Evolutionary conservation across 2,329 filamentous ascomycete genomes (phyloP), one percentile per base, ranked within the genome.

Genomic region (Fusarium algeriense): DNA sequence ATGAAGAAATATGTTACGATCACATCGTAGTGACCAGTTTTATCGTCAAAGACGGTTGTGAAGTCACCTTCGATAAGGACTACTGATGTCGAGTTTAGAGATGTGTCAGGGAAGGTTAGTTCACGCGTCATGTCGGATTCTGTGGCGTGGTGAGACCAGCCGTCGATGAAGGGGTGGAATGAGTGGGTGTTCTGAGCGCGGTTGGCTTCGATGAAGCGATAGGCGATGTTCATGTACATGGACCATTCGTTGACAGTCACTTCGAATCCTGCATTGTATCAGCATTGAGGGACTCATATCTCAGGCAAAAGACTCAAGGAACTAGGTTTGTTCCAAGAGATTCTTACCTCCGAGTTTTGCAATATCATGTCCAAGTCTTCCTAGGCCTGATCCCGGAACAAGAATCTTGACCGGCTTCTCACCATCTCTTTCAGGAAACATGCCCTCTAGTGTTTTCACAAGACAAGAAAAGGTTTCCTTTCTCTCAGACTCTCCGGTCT

Each of bases 1-100:
- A 90, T 89, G 77, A 90, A 89, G 78, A 89, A 90, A 45, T 88
- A 83, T 0, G 88, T 89, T 0, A 88, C 76, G 0, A 90, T 77
- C 2, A 83, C 80, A 57, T 89, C 87, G 74, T 82, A 89, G 7
- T 70, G 54, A 1, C 73, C 72, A 1, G 67, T 53, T 2, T 76
- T 41, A 5, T 73, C 61, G 44, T 52, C 46, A 65, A 84, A 84
- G 5, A 71, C 78, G 1, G 82, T 84, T 1, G 83, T 86, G 67
- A 90, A 90, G 70, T 90, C 88, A 1, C 87, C 88, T 70, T 90
- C 88, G 0, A 87, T 80, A 1, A 88, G 79, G 1, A 87, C 66
- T 0, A 88, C 83, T 0, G 77, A 70, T 11, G 76, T 77, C 2
- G 80, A 59, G 55, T 82, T 77, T 20, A 83, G 57, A 2, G 50